These are phyloP conservation scores for Alternaria incomplexa DNA, from an alignment of 2,329 filamentous ascomycete genomes.

Conservation along the genomic window DNA sequence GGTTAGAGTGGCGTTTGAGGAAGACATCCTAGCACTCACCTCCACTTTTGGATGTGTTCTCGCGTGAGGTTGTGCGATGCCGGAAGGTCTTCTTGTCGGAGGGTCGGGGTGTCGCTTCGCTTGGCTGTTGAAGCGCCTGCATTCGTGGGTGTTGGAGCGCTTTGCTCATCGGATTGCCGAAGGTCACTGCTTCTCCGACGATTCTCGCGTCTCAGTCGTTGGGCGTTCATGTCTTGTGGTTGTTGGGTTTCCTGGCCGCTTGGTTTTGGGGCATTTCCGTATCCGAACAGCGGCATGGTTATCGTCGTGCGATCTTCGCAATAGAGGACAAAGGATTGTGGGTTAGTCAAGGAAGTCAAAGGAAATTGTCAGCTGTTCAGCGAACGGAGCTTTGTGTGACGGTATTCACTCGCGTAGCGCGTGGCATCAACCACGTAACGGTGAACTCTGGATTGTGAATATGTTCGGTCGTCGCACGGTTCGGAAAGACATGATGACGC, in stretches of 20 bases:
- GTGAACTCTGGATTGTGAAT: background rate
- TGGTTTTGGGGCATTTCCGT: background rate
- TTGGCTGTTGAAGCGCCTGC: background rate
- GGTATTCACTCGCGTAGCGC: background rate
- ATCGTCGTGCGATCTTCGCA: rapidly evolving
- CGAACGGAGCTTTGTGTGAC: background rate
- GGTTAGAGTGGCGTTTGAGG: no score
- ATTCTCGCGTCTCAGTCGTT: background rate
- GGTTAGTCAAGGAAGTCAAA: background rate
- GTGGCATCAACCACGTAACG: background rate
- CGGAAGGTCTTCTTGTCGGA: background rate
- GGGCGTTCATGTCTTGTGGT: background rate
- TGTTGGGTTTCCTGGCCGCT: background rate
- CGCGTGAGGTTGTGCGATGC: background rate
- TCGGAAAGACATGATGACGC: background rate
- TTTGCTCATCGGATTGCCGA: background rate
- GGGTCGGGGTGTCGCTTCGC: no score
- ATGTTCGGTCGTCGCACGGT: background rate
- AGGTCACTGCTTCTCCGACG: background rate
- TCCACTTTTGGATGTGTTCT: background rate
- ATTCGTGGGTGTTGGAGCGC: background rate
- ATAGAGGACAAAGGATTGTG: background rate
- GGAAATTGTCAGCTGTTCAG: rapidly evolving
- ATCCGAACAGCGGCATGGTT: background rate
- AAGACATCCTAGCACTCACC: no score